Evolutionary conservation across 2,329 filamentous ascomycete species (phyloP).

Genomic region (Endocalyx cinctus): DNA sequence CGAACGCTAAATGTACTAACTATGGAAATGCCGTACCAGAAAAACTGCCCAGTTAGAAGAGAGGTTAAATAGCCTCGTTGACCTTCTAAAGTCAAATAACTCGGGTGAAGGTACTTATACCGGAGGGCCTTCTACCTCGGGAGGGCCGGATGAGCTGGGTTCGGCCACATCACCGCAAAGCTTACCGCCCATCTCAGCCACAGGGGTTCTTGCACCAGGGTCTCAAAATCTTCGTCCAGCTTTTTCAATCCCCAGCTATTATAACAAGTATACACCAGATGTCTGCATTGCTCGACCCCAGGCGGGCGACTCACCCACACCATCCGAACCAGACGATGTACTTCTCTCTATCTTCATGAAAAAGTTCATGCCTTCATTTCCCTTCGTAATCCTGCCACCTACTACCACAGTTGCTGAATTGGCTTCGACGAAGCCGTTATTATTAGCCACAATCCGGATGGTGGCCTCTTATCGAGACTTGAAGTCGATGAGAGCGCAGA

Average conservation of each 20-base stretch:
- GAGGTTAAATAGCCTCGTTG: slow-evolving; percentile 44
- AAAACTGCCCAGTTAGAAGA: slow-evolving; percentile 47
- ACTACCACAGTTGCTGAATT: slow-evolving; percentile 32
- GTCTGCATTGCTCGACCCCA: slow-evolving; percentile 44
- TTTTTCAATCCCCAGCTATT: slow-evolving; percentile 38
- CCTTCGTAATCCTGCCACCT: slow-evolving; percentile 42
- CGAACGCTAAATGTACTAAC: too few relatives aligned
- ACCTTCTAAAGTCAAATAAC: slow-evolving; percentile 38
- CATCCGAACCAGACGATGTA: slow-evolving; percentile 41
- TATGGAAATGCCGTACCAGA: too few relatives aligned
- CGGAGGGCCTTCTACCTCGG: too few relatives aligned
- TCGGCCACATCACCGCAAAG: slow-evolving; percentile 6
- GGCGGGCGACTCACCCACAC: slow-evolving; percentile 32
- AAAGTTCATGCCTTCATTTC: slow-evolving; percentile 38
- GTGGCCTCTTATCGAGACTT: slow-evolving; percentile 44
- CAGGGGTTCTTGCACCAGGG: too few relatives aligned
- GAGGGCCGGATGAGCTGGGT: slow-evolving; percentile 3
- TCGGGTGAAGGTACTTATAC: slow-evolving; percentile 13
- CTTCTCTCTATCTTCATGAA: slow-evolving; percentile 41
- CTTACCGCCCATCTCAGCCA: too few relatives aligned
- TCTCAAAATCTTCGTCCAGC: too few relatives aligned
- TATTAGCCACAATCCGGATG: slow-evolving; percentile 46
- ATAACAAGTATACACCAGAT: slow-evolving; percentile 42
- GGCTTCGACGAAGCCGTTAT: slow-evolving; percentile 37
- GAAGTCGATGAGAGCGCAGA: slow-evolving; percentile 44